A percentile compares a stretch with the other conserved stretches of the same genome.
Evolutionary conservation across 2,329 filamentous ascomycete species (phyloP).

Genomic region (Colletotrichum kahawae): DNA sequence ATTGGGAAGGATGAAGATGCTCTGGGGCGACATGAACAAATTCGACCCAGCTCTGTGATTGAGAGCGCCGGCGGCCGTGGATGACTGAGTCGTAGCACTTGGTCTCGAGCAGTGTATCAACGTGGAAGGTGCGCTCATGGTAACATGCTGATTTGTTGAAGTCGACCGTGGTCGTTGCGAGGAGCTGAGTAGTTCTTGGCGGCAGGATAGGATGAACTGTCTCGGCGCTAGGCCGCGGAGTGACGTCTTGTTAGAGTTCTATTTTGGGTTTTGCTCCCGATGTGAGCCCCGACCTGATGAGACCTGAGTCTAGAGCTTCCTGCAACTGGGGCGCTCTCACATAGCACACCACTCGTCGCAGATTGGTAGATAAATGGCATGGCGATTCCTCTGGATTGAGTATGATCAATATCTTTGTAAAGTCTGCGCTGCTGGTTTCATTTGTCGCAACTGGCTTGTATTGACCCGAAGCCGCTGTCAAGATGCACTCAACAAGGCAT

Average conservation of each 20-base stretch:
- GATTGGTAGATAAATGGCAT: background rate
- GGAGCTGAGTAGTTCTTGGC: background rate
- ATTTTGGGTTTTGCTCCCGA: background rate
- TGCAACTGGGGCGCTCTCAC: fast-evolving
- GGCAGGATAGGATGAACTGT: background rate
- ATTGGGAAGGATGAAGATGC: background rate
- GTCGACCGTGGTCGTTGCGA: background rate
- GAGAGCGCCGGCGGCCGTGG: background rate
- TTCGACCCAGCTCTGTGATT: background rate
- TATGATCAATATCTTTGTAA: fast-evolving
- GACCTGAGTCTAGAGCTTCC: background rate
- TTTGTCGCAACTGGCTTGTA: background rate
- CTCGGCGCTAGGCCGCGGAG: background rate
- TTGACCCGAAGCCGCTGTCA: background rate
- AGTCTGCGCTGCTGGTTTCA: background rate
- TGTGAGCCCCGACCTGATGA: background rate
- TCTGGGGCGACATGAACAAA: background rate
- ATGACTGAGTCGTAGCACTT: background rate
- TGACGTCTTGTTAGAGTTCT: background rate
- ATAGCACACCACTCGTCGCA: background rate
- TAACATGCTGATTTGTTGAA: background rate
- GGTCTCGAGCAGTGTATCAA: background rate
- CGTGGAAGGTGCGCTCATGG: background rate
- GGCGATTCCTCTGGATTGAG: background rate
- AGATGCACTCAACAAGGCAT: background rate